Evolutionary conservation across 2,329 filamentous ascomycete genomes (phyloP).

Genomic region (Trichoderma koningii): DNA sequence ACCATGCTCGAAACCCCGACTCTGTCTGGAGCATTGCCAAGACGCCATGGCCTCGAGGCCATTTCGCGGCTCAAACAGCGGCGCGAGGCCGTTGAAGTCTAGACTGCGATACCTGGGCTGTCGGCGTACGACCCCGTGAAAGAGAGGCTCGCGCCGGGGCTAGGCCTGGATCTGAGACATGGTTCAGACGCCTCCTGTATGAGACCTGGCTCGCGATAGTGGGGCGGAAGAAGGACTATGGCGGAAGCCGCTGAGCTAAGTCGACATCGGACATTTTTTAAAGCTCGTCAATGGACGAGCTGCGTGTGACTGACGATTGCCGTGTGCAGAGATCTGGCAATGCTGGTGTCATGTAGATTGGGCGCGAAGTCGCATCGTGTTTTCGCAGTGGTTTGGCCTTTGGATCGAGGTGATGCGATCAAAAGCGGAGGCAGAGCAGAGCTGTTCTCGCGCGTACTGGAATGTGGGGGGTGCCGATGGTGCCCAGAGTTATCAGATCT

Average conservation of each 20-base stretch:
- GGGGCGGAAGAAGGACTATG: slow-evolving; percentile 15
- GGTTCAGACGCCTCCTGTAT: slow-evolving; percentile 37
- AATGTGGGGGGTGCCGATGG: not conserved
- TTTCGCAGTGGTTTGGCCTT: not conserved
- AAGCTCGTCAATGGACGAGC: slow-evolving; percentile 4
- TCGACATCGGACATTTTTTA: slow-evolving; percentile 9
- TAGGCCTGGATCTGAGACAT: slow-evolving; percentile 34
- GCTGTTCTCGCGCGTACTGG: not conserved
- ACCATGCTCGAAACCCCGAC: slow-evolving; percentile 12
- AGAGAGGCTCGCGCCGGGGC: not conserved
- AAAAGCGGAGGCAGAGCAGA: not conserved
- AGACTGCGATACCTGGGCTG: slow-evolving; percentile 7
- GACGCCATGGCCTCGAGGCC: slow-evolving; percentile 1
- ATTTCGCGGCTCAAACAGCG: slow-evolving; percentile 25
- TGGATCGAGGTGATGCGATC: not conserved
- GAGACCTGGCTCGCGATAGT: slow-evolving; percentile 27
- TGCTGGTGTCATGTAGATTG: slow-evolving; percentile 13
- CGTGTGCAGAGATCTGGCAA: slow-evolving; percentile 4
- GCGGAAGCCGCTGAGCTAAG: slow-evolving; percentile 18
- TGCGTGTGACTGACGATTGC: slow-evolving; percentile 1
- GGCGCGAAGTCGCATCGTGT: not conserved
- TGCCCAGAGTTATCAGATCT: slow-evolving; percentile 18
- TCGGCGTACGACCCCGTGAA: not conserved
- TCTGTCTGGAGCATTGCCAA: slow-evolving; percentile 24
- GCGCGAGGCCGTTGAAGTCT: slow-evolving; percentile 20